Percentiles rank a stretch among this genome's conserved stretches.
Evolutionary conservation across 306 rosid species (phyloP).

Genomic region (Echinosophora koreensis): DNA sequence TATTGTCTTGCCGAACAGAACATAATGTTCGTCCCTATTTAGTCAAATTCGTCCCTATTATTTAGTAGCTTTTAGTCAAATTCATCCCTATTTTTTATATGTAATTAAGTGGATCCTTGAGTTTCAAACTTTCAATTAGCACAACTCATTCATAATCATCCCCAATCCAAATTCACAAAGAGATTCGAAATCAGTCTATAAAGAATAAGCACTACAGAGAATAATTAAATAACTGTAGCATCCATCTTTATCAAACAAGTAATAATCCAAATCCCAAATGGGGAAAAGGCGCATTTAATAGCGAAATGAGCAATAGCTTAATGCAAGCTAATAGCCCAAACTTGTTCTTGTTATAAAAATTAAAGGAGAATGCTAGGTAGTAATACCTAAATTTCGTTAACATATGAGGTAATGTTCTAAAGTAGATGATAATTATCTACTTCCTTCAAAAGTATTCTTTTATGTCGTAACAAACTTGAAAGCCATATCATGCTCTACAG

Average conservation of each 20-base stretch:
- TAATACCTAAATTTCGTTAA: background rate
- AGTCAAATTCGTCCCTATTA: background rate
- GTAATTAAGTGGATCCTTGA: background rate
- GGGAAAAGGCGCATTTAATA: background rate
- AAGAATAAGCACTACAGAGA: background rate
- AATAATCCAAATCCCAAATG: background rate
- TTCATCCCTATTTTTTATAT: background rate
- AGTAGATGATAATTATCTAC: background rate
- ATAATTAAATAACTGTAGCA: background rate
- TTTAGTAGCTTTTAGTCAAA: background rate
- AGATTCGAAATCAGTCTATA: background rate
- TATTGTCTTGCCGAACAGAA: no score
- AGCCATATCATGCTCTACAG: background rate
- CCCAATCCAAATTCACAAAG: background rate
- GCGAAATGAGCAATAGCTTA: background rate
- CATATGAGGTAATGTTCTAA: background rate
- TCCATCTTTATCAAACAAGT: background rate
- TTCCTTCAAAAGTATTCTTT: background rate
- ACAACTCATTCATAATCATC: background rate
- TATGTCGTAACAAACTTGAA: no score
- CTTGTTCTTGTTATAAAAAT: no score
- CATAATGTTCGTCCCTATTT: no score
- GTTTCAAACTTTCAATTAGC: background rate
- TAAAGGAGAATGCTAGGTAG: no score
- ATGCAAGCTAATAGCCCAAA: conserved; percentile 11